Evolutionary conservation across 805 yeast species (phyloP).

Genomic region (Suhomyces tanzawaensis): DNA sequence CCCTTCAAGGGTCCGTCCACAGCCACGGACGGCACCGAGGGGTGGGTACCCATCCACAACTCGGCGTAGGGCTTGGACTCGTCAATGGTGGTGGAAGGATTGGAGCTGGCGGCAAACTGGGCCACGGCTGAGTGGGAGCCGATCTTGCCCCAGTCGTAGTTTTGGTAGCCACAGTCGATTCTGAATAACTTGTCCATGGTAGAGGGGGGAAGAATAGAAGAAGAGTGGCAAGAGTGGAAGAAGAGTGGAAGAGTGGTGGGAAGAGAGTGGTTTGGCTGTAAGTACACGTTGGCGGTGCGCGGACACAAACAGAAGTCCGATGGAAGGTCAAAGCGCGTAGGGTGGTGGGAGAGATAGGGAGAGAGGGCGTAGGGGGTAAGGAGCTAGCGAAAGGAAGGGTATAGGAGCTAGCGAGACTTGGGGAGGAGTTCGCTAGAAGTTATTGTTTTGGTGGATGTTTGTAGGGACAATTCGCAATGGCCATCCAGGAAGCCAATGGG

Average conservation of each 20-base stretch:
- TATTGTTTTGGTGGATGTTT: no score
- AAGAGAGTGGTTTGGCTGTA: no score
- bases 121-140: slow-evolving; percentile 90
- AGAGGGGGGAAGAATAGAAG: not conserved
- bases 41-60: slow-evolving; percentile 99
- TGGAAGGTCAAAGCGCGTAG: no score
- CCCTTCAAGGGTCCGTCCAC: slow-evolving; percentile 41
- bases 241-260: not conserved
- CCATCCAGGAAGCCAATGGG: no score
- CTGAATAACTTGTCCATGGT: slow-evolving; percentile 20
- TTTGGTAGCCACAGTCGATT: slow-evolving; percentile 62
- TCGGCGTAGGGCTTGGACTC: slow-evolving; percentile 91
- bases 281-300: no score
- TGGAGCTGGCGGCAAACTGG: slow-evolving; percentile 70
- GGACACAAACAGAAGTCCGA: no score
- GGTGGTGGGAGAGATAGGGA: no score
- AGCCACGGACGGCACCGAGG: slow-evolving; percentile 76
- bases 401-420: no score
- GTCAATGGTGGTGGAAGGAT: slow-evolving; percentile 59
- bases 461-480: no score
- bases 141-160: slow-evolving; percentile 50
- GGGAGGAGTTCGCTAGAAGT: no score
- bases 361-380: no score
- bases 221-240: not conserved
- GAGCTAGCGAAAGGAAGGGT: no score